Conservation (phyloP, 768 basidiomycete species). For the Hydnomerulius pinastri region DNA sequence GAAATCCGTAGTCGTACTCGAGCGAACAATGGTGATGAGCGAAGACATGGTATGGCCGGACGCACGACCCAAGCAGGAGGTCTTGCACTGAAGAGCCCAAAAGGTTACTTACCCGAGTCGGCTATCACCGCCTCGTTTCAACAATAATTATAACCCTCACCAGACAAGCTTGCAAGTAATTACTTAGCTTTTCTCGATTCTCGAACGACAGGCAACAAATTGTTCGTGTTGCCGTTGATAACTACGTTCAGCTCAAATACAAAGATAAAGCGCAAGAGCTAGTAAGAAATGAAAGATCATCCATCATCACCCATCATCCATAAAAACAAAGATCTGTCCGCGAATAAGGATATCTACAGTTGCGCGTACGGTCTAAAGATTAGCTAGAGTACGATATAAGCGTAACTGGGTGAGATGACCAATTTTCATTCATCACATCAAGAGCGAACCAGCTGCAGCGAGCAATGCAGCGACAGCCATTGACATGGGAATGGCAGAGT, state of each 20-base stretch:
- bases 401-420: conserved; percentile 9
- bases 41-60: conserved; percentile 38
- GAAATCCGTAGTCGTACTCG: conserved; percentile 38
- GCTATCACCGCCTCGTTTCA: conserved; percentile 13
- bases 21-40: conserved; percentile 46
- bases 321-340: conserved; percentile 16
- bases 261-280: conserved; percentile 11
- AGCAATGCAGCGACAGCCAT: conserved; percentile 13
- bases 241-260: conserved; percentile 8
- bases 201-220: not conserved
- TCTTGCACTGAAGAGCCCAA: not conserved
- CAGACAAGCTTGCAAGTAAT: no score
- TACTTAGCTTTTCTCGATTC: no score
- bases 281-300: not conserved
- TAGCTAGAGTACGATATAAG: conserved; percentile 16
- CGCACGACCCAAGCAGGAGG: not conserved
- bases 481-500: conserved; percentile 15
- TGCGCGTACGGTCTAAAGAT: conserved; percentile 18
- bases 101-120: conserved; percentile 3
- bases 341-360: conserved; percentile 21
- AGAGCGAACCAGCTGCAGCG: conserved; percentile 9
- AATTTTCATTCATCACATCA: conserved; percentile 16
- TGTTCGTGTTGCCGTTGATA: not conserved
- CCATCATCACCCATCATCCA: no score
- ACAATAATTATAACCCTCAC: not conserved